phyloP scores from a whole-genome alignment of 192 early-diverging fungal species.

The Entophlyctis luteolus region DNA sequence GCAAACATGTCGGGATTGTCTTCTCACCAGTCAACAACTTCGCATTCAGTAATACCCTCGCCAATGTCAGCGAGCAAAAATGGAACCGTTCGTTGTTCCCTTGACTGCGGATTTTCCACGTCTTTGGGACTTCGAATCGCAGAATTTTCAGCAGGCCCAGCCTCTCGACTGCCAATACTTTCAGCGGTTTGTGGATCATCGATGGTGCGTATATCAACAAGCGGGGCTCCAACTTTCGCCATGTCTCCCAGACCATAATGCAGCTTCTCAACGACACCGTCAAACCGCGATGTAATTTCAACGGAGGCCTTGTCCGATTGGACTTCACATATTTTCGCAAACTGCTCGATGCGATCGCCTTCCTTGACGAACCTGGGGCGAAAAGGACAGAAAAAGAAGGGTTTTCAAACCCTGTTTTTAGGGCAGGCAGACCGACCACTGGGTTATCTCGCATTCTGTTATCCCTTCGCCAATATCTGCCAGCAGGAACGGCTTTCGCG shows the following conservation, averaged over 20 bases:
- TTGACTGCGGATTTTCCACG: no score
- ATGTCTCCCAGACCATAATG: constrained; percentile 82
- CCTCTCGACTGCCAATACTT: constrained; percentile 17
- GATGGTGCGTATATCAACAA: constrained; percentile 82
- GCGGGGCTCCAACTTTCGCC: constrained; percentile 83
- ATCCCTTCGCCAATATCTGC: constrained; percentile 99
- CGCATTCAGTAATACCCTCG: constrained; percentile 94
- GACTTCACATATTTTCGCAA: constrained; percentile 93
- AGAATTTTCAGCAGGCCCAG: not conserved
- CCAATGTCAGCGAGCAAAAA: constrained; percentile 93
- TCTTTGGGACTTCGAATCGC: not conserved
- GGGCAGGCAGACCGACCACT: constrained; percentile 68
- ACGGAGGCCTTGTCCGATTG: constrained; percentile 99
- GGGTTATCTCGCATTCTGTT: constrained; percentile 94
- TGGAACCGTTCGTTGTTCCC: constrained; percentile 50
- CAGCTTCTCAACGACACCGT: constrained; percentile 76
- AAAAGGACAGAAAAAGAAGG: not conserved
- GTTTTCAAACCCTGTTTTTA: not conserved
- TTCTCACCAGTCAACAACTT: constrained; percentile 86
- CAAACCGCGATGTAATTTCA: constrained; percentile 93
- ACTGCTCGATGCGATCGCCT: constrained; percentile 84
- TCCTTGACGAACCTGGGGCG: constrained; percentile 80
- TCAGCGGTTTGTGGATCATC: no score
- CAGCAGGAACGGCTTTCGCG: constrained; percentile 68
- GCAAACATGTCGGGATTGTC: not conserved